These are phyloP conservation scores for Mycena rebaudengoi DNA, from an alignment of 768 basidiomycete genomes.

Conservation along the genomic window DNA sequence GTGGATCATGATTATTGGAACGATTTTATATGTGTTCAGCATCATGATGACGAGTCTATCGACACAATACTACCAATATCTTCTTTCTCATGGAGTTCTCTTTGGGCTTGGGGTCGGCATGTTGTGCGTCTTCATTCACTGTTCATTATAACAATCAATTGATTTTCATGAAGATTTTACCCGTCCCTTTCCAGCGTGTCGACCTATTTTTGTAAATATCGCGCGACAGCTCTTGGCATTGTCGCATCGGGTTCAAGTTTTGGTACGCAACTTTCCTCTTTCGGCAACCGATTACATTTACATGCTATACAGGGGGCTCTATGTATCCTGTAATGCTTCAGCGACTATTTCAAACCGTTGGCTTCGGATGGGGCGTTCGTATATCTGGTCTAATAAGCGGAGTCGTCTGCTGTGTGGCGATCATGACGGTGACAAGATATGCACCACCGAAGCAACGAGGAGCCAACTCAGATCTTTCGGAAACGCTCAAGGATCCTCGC, in stretches of 20 bases:
- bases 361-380: constrained; percentile 72
- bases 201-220: constrained; percentile 69
- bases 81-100: constrained; percentile 69
- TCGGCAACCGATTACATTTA: background rate
- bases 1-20: constrained; percentile 60
- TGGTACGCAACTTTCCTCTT: constrained; percentile 49
- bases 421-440: constrained; percentile 53
- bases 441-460: constrained; percentile 38
- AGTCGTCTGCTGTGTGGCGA: constrained; percentile 53
- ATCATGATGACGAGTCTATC: constrained; percentile 70
- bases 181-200: constrained; percentile 73
- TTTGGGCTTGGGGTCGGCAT: constrained; percentile 74
- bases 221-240: constrained; percentile 78
- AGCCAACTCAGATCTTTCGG: constrained; percentile 36
- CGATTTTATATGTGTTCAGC: constrained; percentile 55
- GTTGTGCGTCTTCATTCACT: constrained; percentile 53
- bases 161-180: constrained; percentile 61
- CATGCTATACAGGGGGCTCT: constrained; percentile 61
- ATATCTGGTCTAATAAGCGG: constrained; percentile 61
- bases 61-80: constrained; percentile 64
- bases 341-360: constrained; percentile 59
- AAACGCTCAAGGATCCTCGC: constrained; percentile 55
- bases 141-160: constrained; percentile 6
- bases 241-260: constrained; percentile 74
- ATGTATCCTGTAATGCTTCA: constrained; percentile 74